Evolutionary conservation across 1,139 yeast species (phyloP).

Genomic region (Yamadazyma membranifaciens): DNA sequence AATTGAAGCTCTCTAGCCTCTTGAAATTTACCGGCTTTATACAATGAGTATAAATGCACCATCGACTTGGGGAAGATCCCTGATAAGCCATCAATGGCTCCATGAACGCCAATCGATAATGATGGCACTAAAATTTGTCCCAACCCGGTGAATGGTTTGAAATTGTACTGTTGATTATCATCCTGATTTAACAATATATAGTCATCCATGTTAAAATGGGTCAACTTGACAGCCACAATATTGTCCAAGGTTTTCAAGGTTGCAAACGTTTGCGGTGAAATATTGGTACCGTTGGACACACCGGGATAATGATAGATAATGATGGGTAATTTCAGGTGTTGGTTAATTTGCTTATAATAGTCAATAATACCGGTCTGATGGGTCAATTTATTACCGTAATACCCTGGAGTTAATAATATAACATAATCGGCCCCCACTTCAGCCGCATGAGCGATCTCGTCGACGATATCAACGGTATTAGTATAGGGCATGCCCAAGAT

Average conservation of each 20-base stretch:
- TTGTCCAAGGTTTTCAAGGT: slow-evolving; percentile 29
- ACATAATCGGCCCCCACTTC: slow-evolving; percentile 34
- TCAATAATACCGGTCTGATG: slow-evolving; percentile 35
- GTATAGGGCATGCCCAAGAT: slow-evolving; percentile 36
- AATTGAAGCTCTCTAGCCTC: slow-evolving; percentile 42
- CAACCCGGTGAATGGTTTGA: slow-evolving; percentile 44
- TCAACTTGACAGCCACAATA: slow-evolving; percentile 37
- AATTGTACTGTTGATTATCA: slow-evolving; percentile 30
- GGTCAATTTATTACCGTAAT: slow-evolving; percentile 31
- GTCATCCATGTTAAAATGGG: slow-evolving; percentile 39
- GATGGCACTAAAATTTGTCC: slow-evolving; percentile 49
- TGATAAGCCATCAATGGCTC: slow-evolving; percentile 48
- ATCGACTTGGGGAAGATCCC: slow-evolving; percentile 41
- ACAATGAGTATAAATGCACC: slow-evolving; percentile 31
- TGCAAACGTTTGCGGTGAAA: slow-evolving; percentile 34
- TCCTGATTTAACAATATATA: slow-evolving; percentile 37
- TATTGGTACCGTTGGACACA: slow-evolving; percentile 36
- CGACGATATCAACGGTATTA: slow-evolving; percentile 28
- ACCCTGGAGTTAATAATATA: slow-evolving; percentile 31
- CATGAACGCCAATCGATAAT: slow-evolving; percentile 39
- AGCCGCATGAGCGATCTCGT: slow-evolving; percentile 24
- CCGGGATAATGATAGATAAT: slow-evolving; percentile 40
- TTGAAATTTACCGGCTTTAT: slow-evolving; percentile 25
- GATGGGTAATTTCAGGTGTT: slow-evolving; percentile 29
- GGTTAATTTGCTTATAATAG: slow-evolving; percentile 30